Evolutionary conservation across 371 early-diverging fungal genomes (phyloP).

Genomic region (Lichtheimia corymbifera): DNA sequence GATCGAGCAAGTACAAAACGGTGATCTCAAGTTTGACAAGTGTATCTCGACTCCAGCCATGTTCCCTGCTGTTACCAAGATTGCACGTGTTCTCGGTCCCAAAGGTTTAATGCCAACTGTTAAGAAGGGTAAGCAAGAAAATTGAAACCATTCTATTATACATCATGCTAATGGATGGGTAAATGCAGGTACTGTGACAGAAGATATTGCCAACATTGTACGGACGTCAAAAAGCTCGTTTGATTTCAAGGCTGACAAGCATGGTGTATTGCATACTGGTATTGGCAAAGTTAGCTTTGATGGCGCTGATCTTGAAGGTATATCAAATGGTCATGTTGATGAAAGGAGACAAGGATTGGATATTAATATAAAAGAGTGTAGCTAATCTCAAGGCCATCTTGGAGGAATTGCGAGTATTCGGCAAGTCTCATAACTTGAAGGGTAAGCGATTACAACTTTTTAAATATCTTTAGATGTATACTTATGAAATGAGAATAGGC

Average conservation of each 20-base stretch:
- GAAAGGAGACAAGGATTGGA: neutral
- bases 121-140: constrained; percentile 67
- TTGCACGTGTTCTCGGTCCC: constrained; percentile 92
- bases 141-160: neutral
- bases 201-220: constrained; percentile 66
- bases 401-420: constrained; percentile 58
- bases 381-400: constrained; percentile 59
- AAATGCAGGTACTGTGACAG: constrained; percentile 71
- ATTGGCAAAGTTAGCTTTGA: constrained; percentile 57
- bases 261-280: constrained; percentile 73
- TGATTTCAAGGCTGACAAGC: constrained; percentile 78
- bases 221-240: constrained; percentile 65
- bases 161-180: neutral
- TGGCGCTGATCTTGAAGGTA: constrained; percentile 52
- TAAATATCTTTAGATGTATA: neutral
- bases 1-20: constrained; percentile 68
- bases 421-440: constrained; percentile 60
- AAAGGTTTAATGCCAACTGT: constrained; percentile 95
- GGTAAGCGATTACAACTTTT: constrained; percentile 26
- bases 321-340: neutral
- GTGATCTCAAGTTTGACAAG: constrained; percentile 78
- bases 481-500: constrained; percentile 29
- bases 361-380: neutral
- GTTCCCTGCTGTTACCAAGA: constrained; percentile 85
- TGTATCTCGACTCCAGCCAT: constrained; percentile 87